Percentiles rank a stretch among this genome's conserved stretches.
Evolutionary conservation across 2,329 filamentous ascomycete genomes (phyloP).

Genomic region (Corinectria fuckeliana): DNA sequence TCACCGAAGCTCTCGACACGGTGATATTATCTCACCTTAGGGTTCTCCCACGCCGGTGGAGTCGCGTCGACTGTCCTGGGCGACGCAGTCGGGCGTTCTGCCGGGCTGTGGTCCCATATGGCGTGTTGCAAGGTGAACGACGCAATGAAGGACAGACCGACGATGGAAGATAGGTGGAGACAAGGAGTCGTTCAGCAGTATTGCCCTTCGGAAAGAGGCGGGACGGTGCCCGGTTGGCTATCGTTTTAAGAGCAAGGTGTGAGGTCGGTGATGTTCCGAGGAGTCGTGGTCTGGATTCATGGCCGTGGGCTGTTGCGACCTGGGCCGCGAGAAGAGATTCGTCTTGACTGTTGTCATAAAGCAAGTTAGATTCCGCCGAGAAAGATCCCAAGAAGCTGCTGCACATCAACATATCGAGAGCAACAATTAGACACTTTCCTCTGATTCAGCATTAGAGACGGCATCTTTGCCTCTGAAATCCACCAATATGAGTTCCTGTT

Average conservation of each 20-base stretch:
- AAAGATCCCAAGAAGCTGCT: neutral
- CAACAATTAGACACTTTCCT: neutral
- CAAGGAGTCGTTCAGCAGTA: neutral
- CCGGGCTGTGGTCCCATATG: conserved; percentile 18
- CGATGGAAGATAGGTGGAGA: conserved; percentile 7
- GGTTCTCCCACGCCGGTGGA: neutral
- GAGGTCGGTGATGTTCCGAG: conserved; percentile 1
- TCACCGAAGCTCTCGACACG: conserved; percentile 9
- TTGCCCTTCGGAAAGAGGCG: neutral
- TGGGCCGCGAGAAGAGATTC: neutral
- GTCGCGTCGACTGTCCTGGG: neutral
- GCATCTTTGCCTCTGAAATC: neutral
- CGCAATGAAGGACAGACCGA: conserved; percentile 7
- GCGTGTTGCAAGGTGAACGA: conserved; percentile 14
- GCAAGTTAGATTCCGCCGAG: neutral
- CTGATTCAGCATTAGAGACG: neutral
- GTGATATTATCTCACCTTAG: conserved; percentile 19
- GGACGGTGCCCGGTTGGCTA: conserved; percentile 12
- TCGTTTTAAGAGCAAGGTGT: neutral
- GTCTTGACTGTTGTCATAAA: conserved; percentile 6
- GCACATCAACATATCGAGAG: neutral
- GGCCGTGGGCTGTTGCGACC: conserved; percentile 7
- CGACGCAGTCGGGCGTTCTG: conserved; percentile 4
- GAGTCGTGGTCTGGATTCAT: neutral
- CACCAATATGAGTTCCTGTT: neutral